Evolutionary conservation across 2,329 filamentous ascomycete species (phyloP).

Genomic region (Coniosporium tulheliwenetii): DNA sequence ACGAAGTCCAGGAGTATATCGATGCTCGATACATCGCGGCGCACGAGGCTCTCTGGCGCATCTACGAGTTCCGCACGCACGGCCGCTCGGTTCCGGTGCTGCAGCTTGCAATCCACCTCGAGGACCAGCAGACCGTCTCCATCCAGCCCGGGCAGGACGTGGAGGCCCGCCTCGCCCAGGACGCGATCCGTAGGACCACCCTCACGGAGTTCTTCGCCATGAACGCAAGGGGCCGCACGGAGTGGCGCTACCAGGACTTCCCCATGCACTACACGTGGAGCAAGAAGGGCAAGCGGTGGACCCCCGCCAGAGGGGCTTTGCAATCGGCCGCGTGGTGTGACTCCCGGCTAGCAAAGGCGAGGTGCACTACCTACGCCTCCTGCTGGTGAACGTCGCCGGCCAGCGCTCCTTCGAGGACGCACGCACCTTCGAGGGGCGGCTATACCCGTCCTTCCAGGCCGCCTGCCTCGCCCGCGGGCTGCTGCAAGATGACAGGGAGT

Average conservation of each 20-base stretch:
- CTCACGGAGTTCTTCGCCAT: constrained; percentile 1
- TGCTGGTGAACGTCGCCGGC: no score
- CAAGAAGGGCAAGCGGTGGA: background rate
- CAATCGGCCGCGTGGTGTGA: constrained; percentile 1
- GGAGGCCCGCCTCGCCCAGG: no score
- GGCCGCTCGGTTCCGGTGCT: no score
- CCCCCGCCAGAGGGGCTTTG: background rate
- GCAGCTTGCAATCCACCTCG: background rate
- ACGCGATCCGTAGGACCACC: background rate
- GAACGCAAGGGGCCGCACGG: background rate
- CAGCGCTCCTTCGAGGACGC: no score
- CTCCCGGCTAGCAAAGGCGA: no score
- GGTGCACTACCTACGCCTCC: no score
- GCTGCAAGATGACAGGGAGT: no score
- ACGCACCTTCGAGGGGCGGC: no score
- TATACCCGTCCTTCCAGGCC: no score
- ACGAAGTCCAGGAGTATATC: constrained; percentile 1
- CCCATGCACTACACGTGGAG: background rate
- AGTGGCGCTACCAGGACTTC: constrained; percentile 1
- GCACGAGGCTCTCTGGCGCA: constrained; percentile 1
- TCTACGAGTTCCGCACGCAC: constrained; percentile 1
- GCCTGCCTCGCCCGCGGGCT: no score
- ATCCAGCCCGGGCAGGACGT: background rate
- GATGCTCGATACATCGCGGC: constrained; percentile 1
- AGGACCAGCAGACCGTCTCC: background rate